Evolutionary conservation across 2,329 filamentous ascomycete species (phyloP).

Genomic region (Hypomyces rosellus): DNA sequence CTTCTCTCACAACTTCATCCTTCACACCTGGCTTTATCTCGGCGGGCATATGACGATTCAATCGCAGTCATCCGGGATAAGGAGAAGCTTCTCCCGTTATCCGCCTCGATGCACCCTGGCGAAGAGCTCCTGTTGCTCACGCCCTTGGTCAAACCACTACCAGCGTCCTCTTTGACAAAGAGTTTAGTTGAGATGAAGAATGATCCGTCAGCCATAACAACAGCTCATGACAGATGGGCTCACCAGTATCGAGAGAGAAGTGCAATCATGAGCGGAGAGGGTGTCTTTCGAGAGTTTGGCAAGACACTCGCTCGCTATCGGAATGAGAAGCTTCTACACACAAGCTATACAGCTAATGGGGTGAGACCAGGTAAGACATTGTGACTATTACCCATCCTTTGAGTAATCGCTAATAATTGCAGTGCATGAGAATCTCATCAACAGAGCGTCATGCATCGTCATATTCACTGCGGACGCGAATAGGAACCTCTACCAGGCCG

Average conservation of each 20-base stretch:
- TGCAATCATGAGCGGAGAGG: slow-evolving; percentile 81
- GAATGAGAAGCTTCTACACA: slow-evolving; percentile 82
- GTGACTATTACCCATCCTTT: neutral
- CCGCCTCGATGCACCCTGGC: slow-evolving; percentile 71
- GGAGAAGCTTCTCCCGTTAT: slow-evolving; percentile 74
- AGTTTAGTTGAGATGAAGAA: slow-evolving; percentile 53
- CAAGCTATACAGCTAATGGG: slow-evolving; percentile 90
- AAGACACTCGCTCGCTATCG: slow-evolving; percentile 79
- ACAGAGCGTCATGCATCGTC: slow-evolving; percentile 79
- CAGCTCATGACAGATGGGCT: slow-evolving; percentile 48
- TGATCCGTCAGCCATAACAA: slow-evolving; percentile 27
- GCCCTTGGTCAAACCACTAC: slow-evolving; percentile 84
- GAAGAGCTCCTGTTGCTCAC: slow-evolving; percentile 88
- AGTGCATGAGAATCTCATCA: slow-evolving; percentile 89
- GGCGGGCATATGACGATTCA: slow-evolving; percentile 81
- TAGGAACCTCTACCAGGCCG: slow-evolving; percentile 85
- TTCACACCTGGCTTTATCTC: slow-evolving; percentile 73
- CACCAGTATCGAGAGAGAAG: slow-evolving; percentile 52
- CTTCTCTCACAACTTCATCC: slow-evolving; percentile 76
- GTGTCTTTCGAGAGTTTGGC: slow-evolving; percentile 85
- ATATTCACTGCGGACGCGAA: slow-evolving; percentile 92
- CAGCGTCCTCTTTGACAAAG: slow-evolving; percentile 77
- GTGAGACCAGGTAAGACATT: slow-evolving; percentile 59
- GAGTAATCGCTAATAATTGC: slow-evolving; percentile 8
- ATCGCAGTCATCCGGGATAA: slow-evolving; percentile 91